These are phyloP conservation scores for Bruguiera sexangula DNA, from an alignment of 345 rosid species.

Conservation along the genomic window DNA sequence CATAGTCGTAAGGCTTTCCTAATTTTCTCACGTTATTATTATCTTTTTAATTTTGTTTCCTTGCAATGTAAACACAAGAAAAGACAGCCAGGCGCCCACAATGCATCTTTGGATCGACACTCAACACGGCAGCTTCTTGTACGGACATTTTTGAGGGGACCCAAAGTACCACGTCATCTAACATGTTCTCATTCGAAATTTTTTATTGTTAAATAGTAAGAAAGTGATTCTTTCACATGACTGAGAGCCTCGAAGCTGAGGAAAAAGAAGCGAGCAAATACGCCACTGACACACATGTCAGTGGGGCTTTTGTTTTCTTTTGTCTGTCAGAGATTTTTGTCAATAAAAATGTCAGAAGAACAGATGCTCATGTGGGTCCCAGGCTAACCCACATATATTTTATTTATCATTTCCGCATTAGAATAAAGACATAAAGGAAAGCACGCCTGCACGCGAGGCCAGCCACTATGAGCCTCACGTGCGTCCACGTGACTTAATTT, in stretches of 20 bases:
- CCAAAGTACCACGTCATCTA: conserved; percentile 26
- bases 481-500: conserved; percentile 48
- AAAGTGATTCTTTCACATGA: conserved; percentile 32
- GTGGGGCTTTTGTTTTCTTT: background rate
- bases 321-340: background rate
- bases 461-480: conserved; percentile 34
- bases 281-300: conserved; percentile 24
- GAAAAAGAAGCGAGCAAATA: conserved; percentile 6
- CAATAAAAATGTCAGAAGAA: conserved; percentile 23
- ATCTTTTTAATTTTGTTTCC: too few species aligned
- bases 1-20: too few species aligned
- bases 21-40: too few species aligned
- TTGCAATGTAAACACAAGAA: too few species aligned
- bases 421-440: conserved; percentile 30
- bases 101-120: conserved; percentile 19
- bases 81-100: too few species aligned
- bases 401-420: too few species aligned
- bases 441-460: conserved; percentile 58
- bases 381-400: too few species aligned
- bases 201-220: background rate
- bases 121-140: conserved; percentile 10
- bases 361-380: conserved; percentile 50
- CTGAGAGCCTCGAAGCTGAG: too few species aligned
- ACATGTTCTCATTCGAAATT: conserved; percentile 1
- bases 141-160: conserved; percentile 19